A percentile compares a stretch with the other conserved stretches of the same genome.
phyloP scores from a whole-genome alignment of 495 filamentous ascomycete species.

The Annulohypoxylon nitens region DNA sequence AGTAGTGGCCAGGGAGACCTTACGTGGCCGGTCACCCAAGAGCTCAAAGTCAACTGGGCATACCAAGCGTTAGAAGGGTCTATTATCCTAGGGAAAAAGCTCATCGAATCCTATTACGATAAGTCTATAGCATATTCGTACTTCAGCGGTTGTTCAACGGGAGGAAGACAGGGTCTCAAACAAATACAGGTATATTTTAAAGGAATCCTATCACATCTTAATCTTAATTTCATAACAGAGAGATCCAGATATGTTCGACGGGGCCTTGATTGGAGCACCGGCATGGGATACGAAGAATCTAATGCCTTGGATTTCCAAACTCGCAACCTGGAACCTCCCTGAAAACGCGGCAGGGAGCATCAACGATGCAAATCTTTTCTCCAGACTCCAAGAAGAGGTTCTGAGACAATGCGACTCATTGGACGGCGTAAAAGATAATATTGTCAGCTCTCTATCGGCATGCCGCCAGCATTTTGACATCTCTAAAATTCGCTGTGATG shows the following conservation, averaged over 20 bases:
- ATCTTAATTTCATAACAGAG: slow-evolving; percentile 30
- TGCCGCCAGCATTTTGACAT: slow-evolving; percentile 62
- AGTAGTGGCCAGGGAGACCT: slow-evolving; percentile 55
- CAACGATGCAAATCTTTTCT: slow-evolving; percentile 59
- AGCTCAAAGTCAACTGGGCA: slow-evolving; percentile 55
- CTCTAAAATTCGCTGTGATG: slow-evolving; percentile 63
- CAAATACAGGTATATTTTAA: slow-evolving; percentile 57
- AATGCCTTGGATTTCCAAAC: slow-evolving; percentile 56
- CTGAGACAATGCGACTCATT: slow-evolving; percentile 71
- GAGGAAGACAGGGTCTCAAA: slow-evolving; percentile 64
- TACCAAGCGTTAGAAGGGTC: slow-evolving; percentile 62
- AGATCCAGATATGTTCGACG: slow-evolving; percentile 43
- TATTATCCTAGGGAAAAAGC: slow-evolving; percentile 52
- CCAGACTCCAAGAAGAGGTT: slow-evolving; percentile 66
- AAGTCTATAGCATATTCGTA: slow-evolving; percentile 52
- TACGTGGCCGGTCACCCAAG: slow-evolving; percentile 63
- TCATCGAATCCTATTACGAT: slow-evolving; percentile 46
- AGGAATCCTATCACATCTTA: no score
- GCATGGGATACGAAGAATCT: slow-evolving; percentile 62
- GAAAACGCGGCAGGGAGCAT: slow-evolving; percentile 63
- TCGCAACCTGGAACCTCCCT: slow-evolving; percentile 52
- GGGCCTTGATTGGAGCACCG: slow-evolving; percentile 44
- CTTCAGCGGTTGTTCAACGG: slow-evolving; percentile 65
- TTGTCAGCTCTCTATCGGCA: slow-evolving; percentile 69
- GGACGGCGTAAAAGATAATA: slow-evolving; percentile 71